Base-by-base conservation (phyloP, 371 early-diverging fungal genomes). In the Actinomucor elegans region DNA sequence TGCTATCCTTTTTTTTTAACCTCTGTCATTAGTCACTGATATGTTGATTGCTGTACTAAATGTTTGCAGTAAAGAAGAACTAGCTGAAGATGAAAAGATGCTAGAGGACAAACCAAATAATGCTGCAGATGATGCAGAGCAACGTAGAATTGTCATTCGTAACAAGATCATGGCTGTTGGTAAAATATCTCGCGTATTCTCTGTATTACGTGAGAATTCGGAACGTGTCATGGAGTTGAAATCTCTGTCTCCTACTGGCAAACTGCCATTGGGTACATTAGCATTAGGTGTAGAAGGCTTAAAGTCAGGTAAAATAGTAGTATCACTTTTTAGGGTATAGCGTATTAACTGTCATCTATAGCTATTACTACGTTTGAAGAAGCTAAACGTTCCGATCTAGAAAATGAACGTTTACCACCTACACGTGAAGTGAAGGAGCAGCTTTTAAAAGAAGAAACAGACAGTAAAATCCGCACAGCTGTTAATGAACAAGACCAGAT, bases 91-190 rank as follows among this genome's bases (percentile, higher is more conserved):
- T 17, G 77, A 79, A n/a, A 49, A 55, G 31, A 44, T 52, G n/a
- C 33, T 71, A 11, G 54, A 67, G 40, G 56, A 52, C 17, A 48
- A 47, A 14, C 21, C 60, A 4, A 17, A 37, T 10, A 44, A 33
- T 17, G 20, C 38, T 15, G 6, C 44, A 9, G 73, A 73, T 24
- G 90, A 90, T 28, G 55, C 67, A 18, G 89, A 89, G 51, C 80
- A 78, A 26, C 78, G 92, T 14, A 79, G 89, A 52, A 75, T 80
- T 42, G 83, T 88, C 35, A 91, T 97, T 58, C 86, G 84, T 38
- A 91, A 86, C 74, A 96, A 97, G 79, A 95, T 98, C 52, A 69
- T 89, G 59, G 97, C 97, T 6, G 84, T 97, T 31, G 96, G 95
- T 45, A 85, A 90, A 44, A 89, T 96, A 79, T 87, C 96, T 11